Evolutionary conservation across 306 rosid species (phyloP).

Genomic region (Psophocarpus tetragonolobus): DNA sequence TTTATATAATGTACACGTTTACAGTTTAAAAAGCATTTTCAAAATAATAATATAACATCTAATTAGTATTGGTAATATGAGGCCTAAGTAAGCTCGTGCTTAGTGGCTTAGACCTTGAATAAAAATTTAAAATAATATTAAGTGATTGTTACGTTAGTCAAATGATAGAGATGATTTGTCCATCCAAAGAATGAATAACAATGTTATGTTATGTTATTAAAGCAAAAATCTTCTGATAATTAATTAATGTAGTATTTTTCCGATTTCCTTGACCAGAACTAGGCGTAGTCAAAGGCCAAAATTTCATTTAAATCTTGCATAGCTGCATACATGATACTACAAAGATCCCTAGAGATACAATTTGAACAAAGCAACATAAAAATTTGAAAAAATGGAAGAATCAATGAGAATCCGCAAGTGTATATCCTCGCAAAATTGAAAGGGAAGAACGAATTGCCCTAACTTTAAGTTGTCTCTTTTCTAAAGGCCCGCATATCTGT

Average conservation of each 20-base stretch:
- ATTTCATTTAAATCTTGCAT: background rate
- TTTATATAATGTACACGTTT: background rate
- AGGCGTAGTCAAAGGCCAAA: background rate
- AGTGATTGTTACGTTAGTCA: background rate
- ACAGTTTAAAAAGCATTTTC: background rate
- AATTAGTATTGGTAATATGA: background rate
- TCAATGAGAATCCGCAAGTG: background rate
- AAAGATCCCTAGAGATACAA: background rate
- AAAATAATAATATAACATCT: background rate
- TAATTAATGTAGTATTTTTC: background rate
- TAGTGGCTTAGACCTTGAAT: background rate
- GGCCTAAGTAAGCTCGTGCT: background rate
- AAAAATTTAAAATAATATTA: background rate
- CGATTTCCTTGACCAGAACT: background rate
- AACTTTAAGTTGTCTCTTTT: background rate
- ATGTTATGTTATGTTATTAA: background rate
- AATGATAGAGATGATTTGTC: background rate
- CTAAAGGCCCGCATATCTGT: background rate
- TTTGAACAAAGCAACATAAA: background rate
- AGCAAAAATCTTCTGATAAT: background rate
- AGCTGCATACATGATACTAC: background rate
- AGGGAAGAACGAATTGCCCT: background rate
- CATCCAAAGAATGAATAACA: background rate
- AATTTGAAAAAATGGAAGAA: background rate
- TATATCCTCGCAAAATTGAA: background rate